Base-by-base conservation (phyloP, 305 asterid genomes). In the Caryopteris hybrid region DNA sequence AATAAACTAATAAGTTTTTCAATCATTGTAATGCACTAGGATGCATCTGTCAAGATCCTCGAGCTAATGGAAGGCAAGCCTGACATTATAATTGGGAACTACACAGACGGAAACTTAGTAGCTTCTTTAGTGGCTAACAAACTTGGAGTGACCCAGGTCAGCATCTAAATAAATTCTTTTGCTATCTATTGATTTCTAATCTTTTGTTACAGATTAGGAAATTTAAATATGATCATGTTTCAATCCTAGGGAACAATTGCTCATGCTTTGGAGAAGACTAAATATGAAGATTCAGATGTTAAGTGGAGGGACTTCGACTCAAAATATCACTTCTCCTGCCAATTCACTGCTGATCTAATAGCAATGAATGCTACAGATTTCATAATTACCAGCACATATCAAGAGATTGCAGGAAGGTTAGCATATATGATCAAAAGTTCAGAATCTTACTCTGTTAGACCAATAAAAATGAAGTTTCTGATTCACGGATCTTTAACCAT, bases 341-440 rank as follows among this genome's bases (percentile, higher is more conserved):
- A 86, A 76, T 88, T 88, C 56, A 79, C 87, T 27, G 93, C 88
- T 75, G 96, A 86, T 73, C 71, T 86, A 61, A 76, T 89, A 55
- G 85, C 96, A 51, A 89, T 89, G 96, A 89, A 86, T 71, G 52
- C 88, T 46, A 80, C 96, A 51, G 94, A 88, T 76, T 88, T 86
- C 75, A 75, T 86, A 45, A 84, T 88, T 43, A 78, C 96, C 57
- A 88, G 91, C 77, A 88, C 93, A 50, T 88, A 83, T 68, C 96
- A 88, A 77, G 96, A 88, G 81, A 86, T 88, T 42, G 96, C 94
- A 9, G 96, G 96, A 78, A 88, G 89, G 96, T 86, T 29, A 60
- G 84, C 50, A 9, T 41, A 3, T 18, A 29, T 56, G 54, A 52
- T 66, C 20, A 66, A 4, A 17, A 22, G 45, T 46, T 57, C 2